Conservation (phyloP, 2,329 filamentous ascomycete genomes). For the Colletotrichum cordylinicola region DNA sequence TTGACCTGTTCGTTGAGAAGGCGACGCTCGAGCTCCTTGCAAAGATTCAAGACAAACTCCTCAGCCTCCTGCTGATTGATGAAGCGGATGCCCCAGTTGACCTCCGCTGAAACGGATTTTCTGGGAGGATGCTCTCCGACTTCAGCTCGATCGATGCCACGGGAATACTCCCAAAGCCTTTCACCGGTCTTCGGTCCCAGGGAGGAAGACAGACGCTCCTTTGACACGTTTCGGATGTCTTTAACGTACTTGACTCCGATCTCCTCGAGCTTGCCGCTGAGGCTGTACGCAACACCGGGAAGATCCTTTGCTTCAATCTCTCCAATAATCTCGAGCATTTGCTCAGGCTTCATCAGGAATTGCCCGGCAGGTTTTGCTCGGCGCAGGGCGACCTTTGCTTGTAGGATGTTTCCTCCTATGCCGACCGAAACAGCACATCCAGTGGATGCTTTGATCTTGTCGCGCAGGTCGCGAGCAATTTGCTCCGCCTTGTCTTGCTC, state of each 20-base stretch:
- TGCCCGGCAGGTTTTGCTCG: conserved; percentile 96
- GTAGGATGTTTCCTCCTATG: conserved; percentile 87
- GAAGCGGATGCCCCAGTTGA: conserved; percentile 98
- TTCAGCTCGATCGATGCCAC: conserved; percentile 84
- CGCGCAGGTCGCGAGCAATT: conserved; percentile 71
- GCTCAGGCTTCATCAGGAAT: conserved; percentile 83
- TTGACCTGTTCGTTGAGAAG: conserved; percentile 84
- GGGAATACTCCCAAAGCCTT: conserved; percentile 87
- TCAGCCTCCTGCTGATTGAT: conserved; percentile 91
- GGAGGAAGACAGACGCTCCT: conserved; percentile 73
- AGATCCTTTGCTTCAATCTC: conserved; percentile 80
- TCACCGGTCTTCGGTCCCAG: conserved; percentile 93
- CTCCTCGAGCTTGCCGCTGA: conserved; percentile 86
- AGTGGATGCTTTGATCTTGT: conserved; percentile 74
- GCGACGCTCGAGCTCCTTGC: conserved; percentile 82
- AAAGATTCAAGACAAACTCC: conserved; percentile 86
- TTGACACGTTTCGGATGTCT: conserved; percentile 79
- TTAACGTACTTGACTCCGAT: conserved; percentile 82
- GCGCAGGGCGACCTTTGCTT: conserved; percentile 88
- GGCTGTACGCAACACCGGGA: conserved; percentile 91
- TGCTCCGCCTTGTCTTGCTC: conserved; percentile 82
- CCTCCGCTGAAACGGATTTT: conserved; percentile 95
- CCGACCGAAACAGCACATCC: conserved; percentile 91
- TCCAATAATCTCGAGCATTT: conserved; percentile 78
- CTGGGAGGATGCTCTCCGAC: conserved; percentile 85